Conservation (phyloP, 306 rosid genomes). For the Delonix regia region DNA sequence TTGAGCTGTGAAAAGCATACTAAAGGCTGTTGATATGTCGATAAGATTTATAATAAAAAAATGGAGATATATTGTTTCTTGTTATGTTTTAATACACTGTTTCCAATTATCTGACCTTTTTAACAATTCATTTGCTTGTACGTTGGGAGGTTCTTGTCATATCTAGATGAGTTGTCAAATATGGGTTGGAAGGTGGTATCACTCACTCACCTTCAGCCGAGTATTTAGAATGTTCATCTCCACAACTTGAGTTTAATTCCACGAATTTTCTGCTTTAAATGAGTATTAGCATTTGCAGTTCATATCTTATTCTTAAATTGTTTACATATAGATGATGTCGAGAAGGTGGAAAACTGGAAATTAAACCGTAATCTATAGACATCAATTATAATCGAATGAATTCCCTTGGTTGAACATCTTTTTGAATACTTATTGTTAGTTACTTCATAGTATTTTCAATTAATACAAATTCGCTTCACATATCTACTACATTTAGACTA, state of each 20-base stretch:
- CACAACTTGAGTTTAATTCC: background rate
- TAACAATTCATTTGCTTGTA: slow-evolving; percentile 33
- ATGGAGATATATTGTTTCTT: background rate
- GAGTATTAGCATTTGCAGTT: background rate
- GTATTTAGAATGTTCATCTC: slow-evolving; percentile 13
- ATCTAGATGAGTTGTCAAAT: slow-evolving; percentile 27
- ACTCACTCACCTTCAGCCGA: background rate
- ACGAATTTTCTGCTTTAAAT: background rate
- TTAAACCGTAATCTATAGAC: too few species aligned
- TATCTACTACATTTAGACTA: too few species aligned
- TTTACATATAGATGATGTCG: too few species aligned
- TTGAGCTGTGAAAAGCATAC: slow-evolving; percentile 33
- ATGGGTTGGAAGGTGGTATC: background rate
- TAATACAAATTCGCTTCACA: too few species aligned
- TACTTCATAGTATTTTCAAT: too few species aligned
- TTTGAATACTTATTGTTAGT: too few species aligned
- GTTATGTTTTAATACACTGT: slow-evolving; percentile 22
- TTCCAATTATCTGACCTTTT: slow-evolving; percentile 11
- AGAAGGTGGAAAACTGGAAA: too few species aligned
- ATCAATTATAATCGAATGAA: too few species aligned
- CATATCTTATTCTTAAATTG: background rate
- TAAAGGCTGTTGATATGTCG: slow-evolving; percentile 27
- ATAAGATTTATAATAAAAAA: slow-evolving; percentile 11
- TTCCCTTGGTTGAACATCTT: too few species aligned
- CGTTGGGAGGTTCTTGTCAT: background rate